Conservation (phyloP, 352 stramenopile species). For the Phytophthora kernoviae region DNA sequence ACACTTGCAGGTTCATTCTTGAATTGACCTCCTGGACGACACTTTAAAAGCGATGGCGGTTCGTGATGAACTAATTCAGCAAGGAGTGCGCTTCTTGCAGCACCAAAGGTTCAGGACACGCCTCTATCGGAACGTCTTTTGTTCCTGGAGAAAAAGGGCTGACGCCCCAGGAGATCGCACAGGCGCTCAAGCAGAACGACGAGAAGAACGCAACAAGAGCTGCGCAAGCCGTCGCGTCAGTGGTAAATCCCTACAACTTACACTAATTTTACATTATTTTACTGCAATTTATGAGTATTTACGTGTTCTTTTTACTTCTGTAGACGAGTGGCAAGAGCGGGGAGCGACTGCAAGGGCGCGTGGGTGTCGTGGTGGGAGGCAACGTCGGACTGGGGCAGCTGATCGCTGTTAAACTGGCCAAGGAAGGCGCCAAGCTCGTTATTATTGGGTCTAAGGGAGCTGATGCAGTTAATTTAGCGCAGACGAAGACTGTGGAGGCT, state of each 20-base stretch:
- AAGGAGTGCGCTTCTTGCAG: slow-evolving; percentile 80
- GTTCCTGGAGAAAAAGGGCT: slow-evolving; percentile 83
- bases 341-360: slow-evolving; percentile 55
- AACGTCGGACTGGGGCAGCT: slow-evolving; percentile 66
- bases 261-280: slow-evolving; percentile 13
- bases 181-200: slow-evolving; percentile 70
- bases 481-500: slow-evolving; percentile 43
- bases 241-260: slow-evolving; percentile 33
- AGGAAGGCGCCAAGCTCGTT: slow-evolving; percentile 64
- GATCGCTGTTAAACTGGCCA: slow-evolving; percentile 61
- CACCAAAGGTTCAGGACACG: slow-evolving; percentile 79
- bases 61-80: slow-evolving; percentile 64
- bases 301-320: neutral
- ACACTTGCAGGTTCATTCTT: slow-evolving; percentile 11
- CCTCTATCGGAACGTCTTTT: slow-evolving; percentile 69
- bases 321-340: slow-evolving; percentile 62
- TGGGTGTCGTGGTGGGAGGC: slow-evolving; percentile 67
- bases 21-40: slow-evolving; percentile 3
- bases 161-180: slow-evolving; percentile 68
- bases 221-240: slow-evolving; percentile 60
- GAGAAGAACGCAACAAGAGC: slow-evolving; percentile 57
- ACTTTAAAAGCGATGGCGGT: slow-evolving; percentile 40
- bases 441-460: slow-evolving; percentile 45
- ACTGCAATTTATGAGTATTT: neutral
- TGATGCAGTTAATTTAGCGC: slow-evolving; percentile 10